phyloP scores from a whole-genome alignment of 2,329 filamentous ascomycete species.

The Ophiocordyceps camponoti-floridani region DNA sequence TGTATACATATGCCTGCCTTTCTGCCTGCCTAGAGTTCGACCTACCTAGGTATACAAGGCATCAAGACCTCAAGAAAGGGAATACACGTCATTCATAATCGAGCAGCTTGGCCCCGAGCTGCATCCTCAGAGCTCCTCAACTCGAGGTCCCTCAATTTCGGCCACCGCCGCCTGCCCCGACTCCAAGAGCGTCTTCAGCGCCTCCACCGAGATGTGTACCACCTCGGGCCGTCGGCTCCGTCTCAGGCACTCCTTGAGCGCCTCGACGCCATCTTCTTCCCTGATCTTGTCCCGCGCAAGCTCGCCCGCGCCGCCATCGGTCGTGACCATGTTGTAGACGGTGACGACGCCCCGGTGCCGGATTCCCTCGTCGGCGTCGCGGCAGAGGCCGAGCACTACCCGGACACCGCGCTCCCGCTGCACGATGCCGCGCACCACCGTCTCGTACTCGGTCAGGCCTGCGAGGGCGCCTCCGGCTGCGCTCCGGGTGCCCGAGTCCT shows the following conservation, averaged over 20 bases:
- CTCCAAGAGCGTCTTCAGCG: slow-evolving; percentile 47
- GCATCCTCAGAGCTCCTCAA: background rate
- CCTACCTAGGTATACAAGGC: no score
- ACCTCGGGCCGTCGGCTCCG: slow-evolving; percentile 52
- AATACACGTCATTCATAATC: background rate
- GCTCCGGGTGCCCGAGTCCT: slow-evolving; percentile 60
- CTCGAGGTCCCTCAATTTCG: background rate
- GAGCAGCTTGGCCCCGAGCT: background rate
- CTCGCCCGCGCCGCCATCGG: slow-evolving; percentile 46
- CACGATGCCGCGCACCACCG: slow-evolving; percentile 53
- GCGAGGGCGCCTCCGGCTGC: slow-evolving; percentile 82
- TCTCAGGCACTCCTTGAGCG: slow-evolving; percentile 52
- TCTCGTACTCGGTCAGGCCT: slow-evolving; percentile 62
- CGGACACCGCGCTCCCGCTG: slow-evolving; percentile 53
- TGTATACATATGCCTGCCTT: no score
- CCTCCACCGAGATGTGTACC: slow-evolving; percentile 51
- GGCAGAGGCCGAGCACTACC: slow-evolving; percentile 65
- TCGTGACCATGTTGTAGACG: slow-evolving; percentile 52
- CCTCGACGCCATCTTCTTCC: slow-evolving; percentile 44
- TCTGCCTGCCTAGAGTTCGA: no score
- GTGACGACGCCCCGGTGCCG: slow-evolving; percentile 59
- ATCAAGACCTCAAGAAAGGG: no score
- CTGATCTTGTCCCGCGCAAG: slow-evolving; percentile 42
- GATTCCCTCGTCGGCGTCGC: slow-evolving; percentile 52
- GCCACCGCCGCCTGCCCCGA: background rate